phyloP scores from a whole-genome alignment of 2,329 filamentous ascomycete species.

The Alternaria sp. region DNA sequence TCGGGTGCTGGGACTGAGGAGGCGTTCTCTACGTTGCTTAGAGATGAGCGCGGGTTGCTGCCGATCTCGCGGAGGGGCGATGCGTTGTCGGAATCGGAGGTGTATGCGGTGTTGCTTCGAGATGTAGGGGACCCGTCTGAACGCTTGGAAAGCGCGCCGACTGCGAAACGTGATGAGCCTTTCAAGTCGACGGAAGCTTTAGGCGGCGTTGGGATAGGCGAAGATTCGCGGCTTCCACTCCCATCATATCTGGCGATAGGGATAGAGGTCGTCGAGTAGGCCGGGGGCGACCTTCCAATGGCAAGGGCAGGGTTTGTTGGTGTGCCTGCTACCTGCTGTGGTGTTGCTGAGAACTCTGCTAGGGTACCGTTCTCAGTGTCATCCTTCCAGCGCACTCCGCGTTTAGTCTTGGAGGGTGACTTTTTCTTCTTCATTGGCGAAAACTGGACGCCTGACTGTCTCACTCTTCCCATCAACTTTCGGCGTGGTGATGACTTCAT shows the following conservation, averaged over 20 bases:
- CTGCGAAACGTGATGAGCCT: conserved; percentile 78
- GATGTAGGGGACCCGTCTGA: conserved; percentile 70
- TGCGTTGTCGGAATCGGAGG: conserved; percentile 64
- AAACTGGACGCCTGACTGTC: conserved; percentile 76
- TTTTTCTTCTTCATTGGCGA: conserved; percentile 85
- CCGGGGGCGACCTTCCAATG: conserved; percentile 63
- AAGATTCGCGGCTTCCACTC: conserved; percentile 55
- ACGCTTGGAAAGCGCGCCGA: conserved; percentile 82
- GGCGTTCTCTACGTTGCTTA: conserved; percentile 61
- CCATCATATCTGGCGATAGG: conserved; percentile 36
- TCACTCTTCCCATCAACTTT: conserved; percentile 63
- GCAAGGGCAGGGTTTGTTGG: conserved; percentile 67
- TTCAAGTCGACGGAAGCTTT: conserved; percentile 68
- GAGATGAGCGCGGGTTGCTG: conserved; percentile 60
- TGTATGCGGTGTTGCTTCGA: conserved; percentile 64
- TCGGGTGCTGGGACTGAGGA: conserved; percentile 35
- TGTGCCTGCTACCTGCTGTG: conserved; percentile 71
- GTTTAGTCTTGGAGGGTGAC: conserved; percentile 69
- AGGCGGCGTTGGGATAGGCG: conserved; percentile 66
- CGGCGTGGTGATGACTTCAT: conserved; percentile 82
- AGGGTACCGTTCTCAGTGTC: conserved; percentile 87
- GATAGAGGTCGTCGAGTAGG: conserved; percentile 53
- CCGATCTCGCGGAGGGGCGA: conserved; percentile 58
- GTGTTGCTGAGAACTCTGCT: conserved; percentile 91
- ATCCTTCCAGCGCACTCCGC: conserved; percentile 90